Base-by-base conservation (phyloP, 805 yeast species). In the Wickerhamomyces subpelliculosus region DNA sequence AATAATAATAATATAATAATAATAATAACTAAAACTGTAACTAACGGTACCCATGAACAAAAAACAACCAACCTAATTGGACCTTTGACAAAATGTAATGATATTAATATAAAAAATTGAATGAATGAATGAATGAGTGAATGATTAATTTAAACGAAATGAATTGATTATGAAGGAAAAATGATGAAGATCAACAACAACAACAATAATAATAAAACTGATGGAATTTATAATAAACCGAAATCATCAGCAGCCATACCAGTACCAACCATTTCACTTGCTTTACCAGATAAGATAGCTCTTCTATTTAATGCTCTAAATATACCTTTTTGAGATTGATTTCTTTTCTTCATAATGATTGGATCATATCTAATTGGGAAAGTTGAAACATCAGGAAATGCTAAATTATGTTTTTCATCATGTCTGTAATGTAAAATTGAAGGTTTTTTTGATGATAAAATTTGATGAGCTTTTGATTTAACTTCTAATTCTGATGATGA, bases 221-320 rank as follows among this genome's bases (percentile, higher is more conserved):
- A 4, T 7, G 13, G 21, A 11, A 21, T 9, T 38, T 35, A 42
- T 19, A 40, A 38, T 16, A 46, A 45, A 28, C 42, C 45, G 32
- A 53, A 52, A 23, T 54, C 57, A 41, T 49, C 49, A 35, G 46
- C 33, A 12, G 47, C 35, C 35, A 54, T 41, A 35, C 56, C 58
- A 30, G 54, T 51, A 31, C 58, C 58, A 43, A 54, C 58, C 58
- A 54, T 54, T 32, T 54, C 56, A 33, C 51, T 45, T 7, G 57
- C 57, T 40, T 36, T 48, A 27, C 58, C 58, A 6, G 54, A 42
- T 25, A 47, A 31, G 23, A 54, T 50, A 5, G 58, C 57, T 41
- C 58, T 49, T 52, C 54, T 54, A 28, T 51, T 51, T 36, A 52
- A 38, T 9, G 57, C 57, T 37, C 54, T 50, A 13, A 53, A n/a